Evolutionary conservation across 495 filamentous ascomycete species (phyloP).

Genomic region (Hypoxylon trugodes): DNA sequence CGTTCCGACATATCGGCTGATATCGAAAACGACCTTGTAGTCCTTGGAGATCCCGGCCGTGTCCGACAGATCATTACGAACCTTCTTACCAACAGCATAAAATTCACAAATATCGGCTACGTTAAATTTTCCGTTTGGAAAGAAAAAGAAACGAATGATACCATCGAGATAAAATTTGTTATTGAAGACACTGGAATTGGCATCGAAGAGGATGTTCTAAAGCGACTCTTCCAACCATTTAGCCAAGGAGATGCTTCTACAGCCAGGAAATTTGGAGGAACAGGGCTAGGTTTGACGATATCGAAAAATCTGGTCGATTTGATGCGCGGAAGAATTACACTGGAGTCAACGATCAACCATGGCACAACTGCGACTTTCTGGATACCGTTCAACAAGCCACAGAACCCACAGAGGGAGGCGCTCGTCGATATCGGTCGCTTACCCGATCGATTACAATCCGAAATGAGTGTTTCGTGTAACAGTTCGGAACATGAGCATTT

Average conservation of each 20-base stretch:
- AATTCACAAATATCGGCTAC: constrained; percentile 80
- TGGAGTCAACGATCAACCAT: constrained; percentile 63
- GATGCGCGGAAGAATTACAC: constrained; percentile 80
- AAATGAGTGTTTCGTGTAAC: constrained; percentile 67
- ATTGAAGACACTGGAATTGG: constrained; percentile 87
- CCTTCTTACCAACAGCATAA: constrained; percentile 86
- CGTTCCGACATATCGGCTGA: constrained; percentile 54
- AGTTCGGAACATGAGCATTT: constrained; percentile 59
- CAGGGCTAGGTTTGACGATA: constrained; percentile 82
- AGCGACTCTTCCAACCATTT: constrained; percentile 84
- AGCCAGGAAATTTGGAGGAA: constrained; percentile 79
- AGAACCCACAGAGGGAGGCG: constrained; percentile 41
- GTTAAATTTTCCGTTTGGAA: constrained; percentile 64
- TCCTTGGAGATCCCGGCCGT: constrained; percentile 80
- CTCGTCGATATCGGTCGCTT: constrained; percentile 62
- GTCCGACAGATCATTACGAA: constrained; percentile 87
- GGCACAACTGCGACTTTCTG: constrained; percentile 74
- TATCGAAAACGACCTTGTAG: constrained; percentile 54
- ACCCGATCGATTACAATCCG: constrained; percentile 68
- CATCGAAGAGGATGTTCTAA: constrained; percentile 76
- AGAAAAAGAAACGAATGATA: constrained; percentile 57
- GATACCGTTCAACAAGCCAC: constrained; percentile 71
- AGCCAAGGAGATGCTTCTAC: constrained; percentile 84
- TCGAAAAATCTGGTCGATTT: constrained; percentile 80
- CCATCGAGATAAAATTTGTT: constrained; percentile 63